Base-by-base conservation (phyloP, 371 early-diverging fungal genomes). In the Apophysomyces trapeziformis region DNA sequence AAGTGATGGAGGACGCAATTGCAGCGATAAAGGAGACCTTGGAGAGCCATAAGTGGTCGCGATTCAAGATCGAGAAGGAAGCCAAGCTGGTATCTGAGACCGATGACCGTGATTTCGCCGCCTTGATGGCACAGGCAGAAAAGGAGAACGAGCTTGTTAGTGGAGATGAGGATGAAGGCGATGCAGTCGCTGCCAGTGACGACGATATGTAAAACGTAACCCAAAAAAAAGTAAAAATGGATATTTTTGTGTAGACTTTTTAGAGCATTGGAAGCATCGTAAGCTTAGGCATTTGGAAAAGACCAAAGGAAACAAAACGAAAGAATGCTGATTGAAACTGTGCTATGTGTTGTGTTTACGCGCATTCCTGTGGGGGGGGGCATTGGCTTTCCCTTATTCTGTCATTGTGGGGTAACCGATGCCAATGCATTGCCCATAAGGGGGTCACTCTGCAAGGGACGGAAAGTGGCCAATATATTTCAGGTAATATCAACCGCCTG, bases 71-170 rank as follows among this genome's bases (percentile, higher is more conserved):
- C 56, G 87, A 83, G 67, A 85, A 95, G 76, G 88, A 84, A 60
- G 92, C 96, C 58, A 93, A 95, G 75, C 93, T 97, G 92, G 96
- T 98, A 26, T 91, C 91, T 60, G 97, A 96, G 68, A 89, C 91
- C 45, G 99, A 98, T 77, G 99, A 99, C 68, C 84, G 85, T 76
- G 99, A 98, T 85, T 90, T 98, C 50, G 95, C 92, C 66, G 93
- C 90, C 70, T 83, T 96, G 57, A 91, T 99, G 91, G 95, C 91
- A 67, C 88, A 92, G 68, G 93, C 92, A 46, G 97, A 95, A 81
- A 90, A 91, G 80, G 96, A 97, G 80, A 97, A 96, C 78, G 92
- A 92, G 64, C 95, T 98, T 79, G 93, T 98, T 39, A 88, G 92
- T 36, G 98, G 96, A 72, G 97, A 96, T 80, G 94, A 93, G 66